A percentile compares a stretch with the other conserved stretches of the same genome.
Evolutionary conservation across 768 basidiomycete species (phyloP).

Genomic region (Dentipellis fragilis): DNA sequence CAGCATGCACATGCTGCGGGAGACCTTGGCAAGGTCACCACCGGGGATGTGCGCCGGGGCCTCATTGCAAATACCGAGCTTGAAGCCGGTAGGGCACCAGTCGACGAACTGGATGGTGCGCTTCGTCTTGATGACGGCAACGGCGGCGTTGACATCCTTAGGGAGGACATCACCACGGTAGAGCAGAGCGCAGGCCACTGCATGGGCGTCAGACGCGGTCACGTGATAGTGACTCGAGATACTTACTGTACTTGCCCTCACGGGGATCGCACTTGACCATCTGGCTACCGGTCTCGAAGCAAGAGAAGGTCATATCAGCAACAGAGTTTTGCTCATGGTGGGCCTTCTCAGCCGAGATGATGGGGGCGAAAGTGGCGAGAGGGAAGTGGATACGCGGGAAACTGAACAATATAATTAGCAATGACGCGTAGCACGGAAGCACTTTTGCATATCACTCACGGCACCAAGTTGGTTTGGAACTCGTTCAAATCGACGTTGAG

Average conservation of each 20-base stretch:
- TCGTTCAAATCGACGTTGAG: constrained; percentile 63
- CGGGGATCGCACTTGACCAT: constrained; percentile 77
- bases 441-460: constrained; percentile 22
- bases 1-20: constrained; percentile 69
- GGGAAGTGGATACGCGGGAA: constrained; percentile 66
- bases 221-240: background rate
- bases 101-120: constrained; percentile 74
- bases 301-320: constrained; percentile 61
- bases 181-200: constrained; percentile 58
- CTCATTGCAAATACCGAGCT: constrained; percentile 72
- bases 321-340: constrained; percentile 64
- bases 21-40: constrained; percentile 69
- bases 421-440: background rate
- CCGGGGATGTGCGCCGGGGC: constrained; percentile 66
- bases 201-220: background rate
- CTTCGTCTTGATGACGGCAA: constrained; percentile 67
- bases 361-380: constrained; percentile 55
- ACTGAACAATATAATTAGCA: constrained; percentile 16
- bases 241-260: constrained; percentile 67
- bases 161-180: constrained; percentile 74
- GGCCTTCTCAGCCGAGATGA: constrained; percentile 54
- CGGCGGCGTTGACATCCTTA: constrained; percentile 70
- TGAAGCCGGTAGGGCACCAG: constrained; percentile 76
- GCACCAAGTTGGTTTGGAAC: constrained; percentile 64
- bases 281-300: constrained; percentile 71